Percentiles rank a stretch among this genome's conserved stretches.
phyloP scores from a whole-genome alignment of 106 monocot species.

The Dioscorea zingiberensis region DNA sequence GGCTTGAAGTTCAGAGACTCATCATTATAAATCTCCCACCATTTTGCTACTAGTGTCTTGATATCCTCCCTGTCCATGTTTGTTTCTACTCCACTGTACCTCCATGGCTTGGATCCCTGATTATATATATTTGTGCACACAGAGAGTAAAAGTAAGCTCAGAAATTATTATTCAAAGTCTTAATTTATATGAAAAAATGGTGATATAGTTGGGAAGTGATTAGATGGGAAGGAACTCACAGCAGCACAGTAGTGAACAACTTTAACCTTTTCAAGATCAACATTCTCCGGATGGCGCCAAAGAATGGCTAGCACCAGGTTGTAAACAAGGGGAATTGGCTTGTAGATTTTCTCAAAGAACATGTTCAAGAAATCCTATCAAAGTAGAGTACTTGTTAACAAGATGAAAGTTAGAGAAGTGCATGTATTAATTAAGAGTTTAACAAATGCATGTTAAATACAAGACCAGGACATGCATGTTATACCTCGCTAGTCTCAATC shows the following conservation, averaged over 20 bases:
- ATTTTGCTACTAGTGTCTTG: slow-evolving; percentile 63
- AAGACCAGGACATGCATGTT: too few species aligned
- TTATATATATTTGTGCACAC: neutral
- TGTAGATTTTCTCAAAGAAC: slow-evolving; percentile 57
- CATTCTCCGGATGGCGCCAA: slow-evolving; percentile 72
- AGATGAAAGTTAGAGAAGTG: too few species aligned
- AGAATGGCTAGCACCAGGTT: slow-evolving; percentile 80
- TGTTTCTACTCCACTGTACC: slow-evolving; percentile 52
- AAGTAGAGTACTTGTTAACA: neutral
- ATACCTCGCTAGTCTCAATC: too few species aligned
- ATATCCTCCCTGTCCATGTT: slow-evolving; percentile 76
- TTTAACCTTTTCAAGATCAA: slow-evolving; percentile 56
- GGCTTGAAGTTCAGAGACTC: slow-evolving; percentile 35
- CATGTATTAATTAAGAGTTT: too few species aligned
- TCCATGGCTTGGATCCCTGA: slow-evolving; percentile 87
- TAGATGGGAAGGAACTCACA: slow-evolving; percentile 11
- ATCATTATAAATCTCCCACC: slow-evolving; percentile 71
- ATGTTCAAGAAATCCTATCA: slow-evolving; percentile 66
- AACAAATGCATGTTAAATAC: too few species aligned
- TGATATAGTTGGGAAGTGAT: too few species aligned
- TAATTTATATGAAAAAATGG: neutral
- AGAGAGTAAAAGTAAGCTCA: neutral
- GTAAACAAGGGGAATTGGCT: slow-evolving; percentile 57
- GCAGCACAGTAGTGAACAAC: slow-evolving; percentile 83
- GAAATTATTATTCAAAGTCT: neutral